phyloP scores from a whole-genome alignment of 208 protist genomes.

The Trypanosoma avium region DNA sequence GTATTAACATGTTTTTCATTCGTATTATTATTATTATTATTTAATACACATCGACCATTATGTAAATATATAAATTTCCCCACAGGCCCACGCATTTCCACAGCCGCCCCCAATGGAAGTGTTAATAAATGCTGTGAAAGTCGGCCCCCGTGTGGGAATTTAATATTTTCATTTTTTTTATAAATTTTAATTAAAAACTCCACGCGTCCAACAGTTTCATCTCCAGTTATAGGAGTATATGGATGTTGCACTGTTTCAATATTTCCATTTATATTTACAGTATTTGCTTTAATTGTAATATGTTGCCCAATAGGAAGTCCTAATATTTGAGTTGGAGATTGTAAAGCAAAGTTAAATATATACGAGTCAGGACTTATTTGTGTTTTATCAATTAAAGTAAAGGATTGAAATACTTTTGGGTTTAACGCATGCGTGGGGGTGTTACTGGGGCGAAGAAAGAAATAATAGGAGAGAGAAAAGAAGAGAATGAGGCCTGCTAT shows the following conservation, averaged over 20 bases:
- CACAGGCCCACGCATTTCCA: conserved; percentile 88
- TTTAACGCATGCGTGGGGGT: conserved; percentile 17
- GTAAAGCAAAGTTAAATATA: conserved; percentile 85
- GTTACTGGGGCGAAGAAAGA: too few relatives aligned
- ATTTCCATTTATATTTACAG: conserved; percentile 33
- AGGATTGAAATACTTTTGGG: conserved; percentile 64
- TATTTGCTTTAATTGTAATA: conserved; percentile 50
- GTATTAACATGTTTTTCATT: conserved; percentile 39
- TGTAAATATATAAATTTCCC: conserved; percentile 90
- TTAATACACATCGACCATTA: conserved; percentile 25
- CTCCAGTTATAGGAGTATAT: conserved; percentile 90
- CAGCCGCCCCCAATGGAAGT: conserved; percentile 74
- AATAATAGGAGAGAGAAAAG: too few relatives aligned
- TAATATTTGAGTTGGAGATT: conserved; percentile 40
- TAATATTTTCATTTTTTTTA: conserved; percentile 72
- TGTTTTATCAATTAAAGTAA: conserved; percentile 56
- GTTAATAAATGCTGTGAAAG: conserved; percentile 88
- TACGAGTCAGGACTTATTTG: conserved; percentile 66
- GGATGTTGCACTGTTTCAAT: conserved; percentile 70
- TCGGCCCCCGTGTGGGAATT: conserved; percentile 87
- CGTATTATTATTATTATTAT: not conserved
- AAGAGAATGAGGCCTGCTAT: conserved; percentile 3
- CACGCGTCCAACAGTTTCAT: conserved; percentile 89
- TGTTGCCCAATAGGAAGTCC: conserved; percentile 86
- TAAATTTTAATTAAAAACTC: conserved; percentile 95